A percentile compares a stretch with the other conserved stretches of the same genome.
phyloP scores from a whole-genome alignment of 148 eudicot genomes.

The Camellia sinensis region DNA sequence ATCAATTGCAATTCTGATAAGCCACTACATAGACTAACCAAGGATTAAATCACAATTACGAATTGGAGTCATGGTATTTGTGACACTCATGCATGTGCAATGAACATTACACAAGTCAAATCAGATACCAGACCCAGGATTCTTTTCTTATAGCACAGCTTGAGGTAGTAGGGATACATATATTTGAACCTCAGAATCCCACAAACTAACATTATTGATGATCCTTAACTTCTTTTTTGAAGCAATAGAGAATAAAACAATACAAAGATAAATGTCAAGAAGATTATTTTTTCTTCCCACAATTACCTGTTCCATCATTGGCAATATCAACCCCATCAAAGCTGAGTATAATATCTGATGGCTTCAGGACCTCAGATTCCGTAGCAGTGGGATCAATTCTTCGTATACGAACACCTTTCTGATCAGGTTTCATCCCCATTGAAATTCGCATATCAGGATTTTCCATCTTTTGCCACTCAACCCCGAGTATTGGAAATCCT shows the following conservation, averaged over 20 bases:
- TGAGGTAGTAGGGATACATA: neutral
- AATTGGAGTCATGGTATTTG: neutral
- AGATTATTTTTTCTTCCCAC: neutral
- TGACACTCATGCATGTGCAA: neutral
- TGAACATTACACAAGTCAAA: neutral
- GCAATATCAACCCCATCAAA: constrained; percentile 88
- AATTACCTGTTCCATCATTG: constrained; percentile 86
- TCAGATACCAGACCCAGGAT: neutral
- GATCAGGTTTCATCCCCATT: constrained; percentile 78
- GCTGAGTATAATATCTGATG: constrained; percentile 82
- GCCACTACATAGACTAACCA: neutral
- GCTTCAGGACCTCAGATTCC: constrained; percentile 61
- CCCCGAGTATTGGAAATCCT: constrained; percentile 86
- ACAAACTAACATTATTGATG: too few relatives aligned
- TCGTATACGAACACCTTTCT: constrained; percentile 88
- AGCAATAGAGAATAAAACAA: neutral
- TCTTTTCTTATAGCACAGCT: neutral
- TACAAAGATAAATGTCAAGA: neutral
- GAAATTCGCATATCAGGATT: constrained; percentile 73
- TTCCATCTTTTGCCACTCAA: constrained; percentile 98
- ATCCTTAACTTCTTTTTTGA: too few relatives aligned
- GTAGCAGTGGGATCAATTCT: constrained; percentile 83
- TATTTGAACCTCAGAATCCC: neutral
- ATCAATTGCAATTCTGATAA: neutral
- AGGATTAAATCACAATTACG: neutral